Conservation (phyloP, 2,329 filamentous ascomycete species). For the Cladosporium phlei region DNA sequence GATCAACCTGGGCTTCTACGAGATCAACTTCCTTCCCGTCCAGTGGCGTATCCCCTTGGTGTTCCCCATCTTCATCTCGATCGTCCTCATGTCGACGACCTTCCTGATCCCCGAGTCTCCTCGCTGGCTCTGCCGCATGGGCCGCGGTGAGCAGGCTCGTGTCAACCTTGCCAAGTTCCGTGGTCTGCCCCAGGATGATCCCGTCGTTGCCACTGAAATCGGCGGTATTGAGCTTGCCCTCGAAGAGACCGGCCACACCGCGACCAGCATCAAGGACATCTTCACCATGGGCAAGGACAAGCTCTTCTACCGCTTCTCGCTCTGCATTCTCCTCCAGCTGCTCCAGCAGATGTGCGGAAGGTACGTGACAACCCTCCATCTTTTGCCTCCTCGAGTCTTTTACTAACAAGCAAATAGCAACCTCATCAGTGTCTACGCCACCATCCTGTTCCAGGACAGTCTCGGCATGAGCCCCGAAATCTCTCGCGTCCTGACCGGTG, state of each 20-base stretch:
- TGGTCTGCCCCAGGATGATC: slow-evolving; percentile 35
- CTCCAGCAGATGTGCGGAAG: slow-evolving; percentile 48
- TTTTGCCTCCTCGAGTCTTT: not conserved
- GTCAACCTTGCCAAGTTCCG: slow-evolving; percentile 37
- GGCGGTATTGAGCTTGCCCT: slow-evolving; percentile 47
- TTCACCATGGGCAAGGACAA: slow-evolving; percentile 49
- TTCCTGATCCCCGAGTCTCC: slow-evolving; percentile 44
- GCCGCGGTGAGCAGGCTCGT: slow-evolving; percentile 41
- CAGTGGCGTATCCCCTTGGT: slow-evolving; percentile 43
- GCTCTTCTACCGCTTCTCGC: slow-evolving; percentile 46
- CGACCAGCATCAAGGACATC: slow-evolving; percentile 40
- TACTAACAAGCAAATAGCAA: slow-evolving; percentile 24
- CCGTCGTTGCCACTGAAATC: slow-evolving; percentile 41
- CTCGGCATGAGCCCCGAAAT: slow-evolving; percentile 37
- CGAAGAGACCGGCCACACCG: slow-evolving; percentile 38
- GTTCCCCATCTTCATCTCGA: slow-evolving; percentile 42
- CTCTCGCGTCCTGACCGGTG: slow-evolving; percentile 42
- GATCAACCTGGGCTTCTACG: slow-evolving; percentile 45
- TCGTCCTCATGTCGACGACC: slow-evolving; percentile 25
- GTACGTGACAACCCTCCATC: not conserved
- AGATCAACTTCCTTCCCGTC: slow-evolving; percentile 35
- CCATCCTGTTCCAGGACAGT: slow-evolving; percentile 27
- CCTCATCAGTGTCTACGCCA: slow-evolving; percentile 28
- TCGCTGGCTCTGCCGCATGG: slow-evolving; percentile 47
- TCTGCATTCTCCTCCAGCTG: slow-evolving; percentile 49